Evolutionary conservation across 768 basidiomycete genomes (phyloP), one percentile per base, ranked within the genome.

Genomic region (Sarcomyxa edulis): DNA sequence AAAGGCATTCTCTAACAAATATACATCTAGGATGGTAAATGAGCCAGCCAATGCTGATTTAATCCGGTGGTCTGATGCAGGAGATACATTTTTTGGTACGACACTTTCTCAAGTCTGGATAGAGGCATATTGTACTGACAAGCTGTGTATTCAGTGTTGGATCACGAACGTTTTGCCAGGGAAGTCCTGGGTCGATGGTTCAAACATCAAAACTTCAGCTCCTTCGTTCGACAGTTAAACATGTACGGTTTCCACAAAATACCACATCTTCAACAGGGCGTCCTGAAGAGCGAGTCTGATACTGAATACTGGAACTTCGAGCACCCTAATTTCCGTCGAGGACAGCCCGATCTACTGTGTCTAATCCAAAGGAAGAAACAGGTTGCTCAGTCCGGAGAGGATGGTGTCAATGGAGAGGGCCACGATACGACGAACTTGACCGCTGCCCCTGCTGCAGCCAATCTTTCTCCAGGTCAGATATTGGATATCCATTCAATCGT

Each of bases 241-340:
- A 93, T 93, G 87, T 96, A 94, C 60, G 89, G 89, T 39, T 92
- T 93, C 59, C 87, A 89, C 72, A 87, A 87, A 66, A 90, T 97
- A 32, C 94, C 93, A 0, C 93, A 98, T 55, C 78, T 97, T 14
- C 93, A 95, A 53, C 89, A 95, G 59, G 93, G 94, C 32, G 92
- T 91, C 19, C 73, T 97, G 45, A 85, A 81, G 54, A 76, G 79
- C 56, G 89, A 93, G 42, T 69, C 76, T 37, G 85, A 84, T 46
- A 79, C 76, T 32, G 91, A 94, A 52, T 75, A 82, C 38, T 88
- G 85, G 84, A 91, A 97, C 59, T 99, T 97, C 61, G 80, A 81
- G 43, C 91, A 96, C 56, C 78, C 82, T 3, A 81, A 89, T 58
- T 99, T 99, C 55, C 78, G 80, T 49, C 77, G 89, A 3, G 91